Evolutionary conservation across 345 rosid genomes (phyloP).

Genomic region (Melaleuca quinquenervia): DNA sequence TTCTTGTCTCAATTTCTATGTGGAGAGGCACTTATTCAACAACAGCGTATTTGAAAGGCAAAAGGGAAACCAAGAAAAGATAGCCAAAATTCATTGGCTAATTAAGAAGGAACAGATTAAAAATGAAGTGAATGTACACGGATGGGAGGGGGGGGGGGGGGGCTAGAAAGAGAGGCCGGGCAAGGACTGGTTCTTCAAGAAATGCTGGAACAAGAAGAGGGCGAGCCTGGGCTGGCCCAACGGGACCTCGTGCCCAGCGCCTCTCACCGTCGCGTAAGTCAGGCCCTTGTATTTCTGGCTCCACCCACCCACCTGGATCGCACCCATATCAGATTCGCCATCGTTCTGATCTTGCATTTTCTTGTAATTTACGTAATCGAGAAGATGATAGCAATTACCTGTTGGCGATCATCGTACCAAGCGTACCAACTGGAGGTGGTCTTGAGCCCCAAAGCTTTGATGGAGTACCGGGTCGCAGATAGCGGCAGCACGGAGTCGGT

Average conservation of each 20-base stretch:
- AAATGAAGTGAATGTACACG: not conserved
- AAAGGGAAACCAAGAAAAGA: not conserved
- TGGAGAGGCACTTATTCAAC: not conserved
- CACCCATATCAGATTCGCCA: not conserved
- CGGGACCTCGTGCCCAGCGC: constrained; percentile 68
- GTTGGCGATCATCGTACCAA: constrained; percentile 26
- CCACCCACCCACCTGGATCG: constrained; percentile 53
- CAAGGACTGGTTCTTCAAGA: constrained; percentile 25
- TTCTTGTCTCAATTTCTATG: not conserved
- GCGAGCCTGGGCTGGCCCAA: constrained; percentile 37
- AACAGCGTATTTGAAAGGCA: not conserved
- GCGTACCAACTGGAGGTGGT: constrained; percentile 35
- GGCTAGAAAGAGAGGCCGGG: constrained; percentile 1
- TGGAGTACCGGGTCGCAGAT: constrained; percentile 46
- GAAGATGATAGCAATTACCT: constrained; percentile 8
- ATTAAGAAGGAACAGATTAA: not conserved
- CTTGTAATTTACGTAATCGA: not conserved
- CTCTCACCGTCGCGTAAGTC: constrained; percentile 44
- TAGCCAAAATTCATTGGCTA: too few relatives aligned
- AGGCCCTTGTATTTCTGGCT: constrained; percentile 40
- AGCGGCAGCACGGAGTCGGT: constrained; percentile 54
- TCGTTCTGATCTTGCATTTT: not conserved
- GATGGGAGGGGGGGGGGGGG: not conserved
- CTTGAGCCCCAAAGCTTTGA: constrained; percentile 28
- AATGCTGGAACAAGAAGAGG: constrained; percentile 22